phyloP scores from a whole-genome alignment of 2,329 filamentous ascomycete genomes.

The Cryphonectria japonica region DNA sequence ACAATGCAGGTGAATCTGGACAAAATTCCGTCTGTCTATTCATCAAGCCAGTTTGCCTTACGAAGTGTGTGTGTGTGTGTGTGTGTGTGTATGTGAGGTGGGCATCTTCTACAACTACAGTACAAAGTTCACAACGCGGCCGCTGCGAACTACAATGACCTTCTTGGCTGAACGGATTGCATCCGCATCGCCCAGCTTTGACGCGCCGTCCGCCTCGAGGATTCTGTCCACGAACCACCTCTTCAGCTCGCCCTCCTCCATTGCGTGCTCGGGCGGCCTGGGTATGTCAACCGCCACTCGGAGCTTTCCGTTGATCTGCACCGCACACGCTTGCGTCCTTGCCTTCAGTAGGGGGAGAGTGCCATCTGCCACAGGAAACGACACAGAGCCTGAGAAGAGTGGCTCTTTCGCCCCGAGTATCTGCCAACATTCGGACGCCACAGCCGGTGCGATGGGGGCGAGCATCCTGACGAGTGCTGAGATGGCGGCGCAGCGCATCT shows the following conservation, averaged over 20 bases:
- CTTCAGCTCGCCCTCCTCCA: slow-evolving; percentile 51
- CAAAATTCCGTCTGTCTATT: background rate
- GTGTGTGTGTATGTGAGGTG: slow-evolving; percentile 3
- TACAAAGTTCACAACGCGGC: slow-evolving; percentile 77
- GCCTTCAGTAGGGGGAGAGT: slow-evolving; percentile 54
- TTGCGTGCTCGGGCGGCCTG: slow-evolving; percentile 45
- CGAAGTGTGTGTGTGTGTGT: background rate
- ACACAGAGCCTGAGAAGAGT: slow-evolving; percentile 50
- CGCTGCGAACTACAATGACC: slow-evolving; percentile 67
- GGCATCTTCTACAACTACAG: slow-evolving; percentile 39
- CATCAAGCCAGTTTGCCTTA: background rate
- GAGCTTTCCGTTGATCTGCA: slow-evolving; percentile 82
- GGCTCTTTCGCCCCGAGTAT: slow-evolving; percentile 48
- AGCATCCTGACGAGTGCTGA: slow-evolving; percentile 70
- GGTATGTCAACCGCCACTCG: slow-evolving; percentile 70
- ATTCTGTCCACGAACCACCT: slow-evolving; percentile 67
- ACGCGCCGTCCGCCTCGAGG: slow-evolving; percentile 62
- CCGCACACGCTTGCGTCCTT: slow-evolving; percentile 60
- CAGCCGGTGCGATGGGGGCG: slow-evolving; percentile 78
- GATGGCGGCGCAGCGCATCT: slow-evolving; percentile 54
- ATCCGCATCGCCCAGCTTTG: slow-evolving; percentile 54
- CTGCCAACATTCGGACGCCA: slow-evolving; percentile 81
- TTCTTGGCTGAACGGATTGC: slow-evolving; percentile 60
- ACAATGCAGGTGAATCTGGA: slow-evolving; percentile 20
- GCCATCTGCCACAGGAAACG: slow-evolving; percentile 64